A percentile compares a stretch with the other conserved stretches of the same genome.
Conservation (phyloP, 2,329 filamentous ascomycete species). For the Talaromyces sp. region DNA sequence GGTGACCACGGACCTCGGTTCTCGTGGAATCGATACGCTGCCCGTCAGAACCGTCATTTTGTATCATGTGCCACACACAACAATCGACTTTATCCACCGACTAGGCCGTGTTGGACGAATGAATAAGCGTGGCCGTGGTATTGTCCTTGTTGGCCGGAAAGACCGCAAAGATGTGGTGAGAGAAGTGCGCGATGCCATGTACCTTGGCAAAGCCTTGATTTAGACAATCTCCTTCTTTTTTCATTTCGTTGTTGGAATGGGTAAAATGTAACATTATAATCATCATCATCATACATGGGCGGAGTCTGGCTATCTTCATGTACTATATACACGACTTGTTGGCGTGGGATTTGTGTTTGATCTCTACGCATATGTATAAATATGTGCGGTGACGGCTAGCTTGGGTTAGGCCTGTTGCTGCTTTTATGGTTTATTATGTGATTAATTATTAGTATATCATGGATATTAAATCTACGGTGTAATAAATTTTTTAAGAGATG, state of each 20-base stretch:
- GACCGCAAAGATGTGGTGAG: conserved; percentile 86
- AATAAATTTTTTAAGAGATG: background rate
- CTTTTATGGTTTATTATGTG: background rate
- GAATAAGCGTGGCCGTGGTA: conserved; percentile 81
- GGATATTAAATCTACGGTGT: background rate
- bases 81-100: conserved; percentile 96
- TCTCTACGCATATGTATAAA: background rate
- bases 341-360: background rate
- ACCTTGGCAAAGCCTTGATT: conserved; percentile 72
- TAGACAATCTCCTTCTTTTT: conserved; percentile 32
- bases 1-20: conserved; percentile 89
- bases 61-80: conserved; percentile 96
- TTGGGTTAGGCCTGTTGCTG: background rate
- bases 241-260: background rate
- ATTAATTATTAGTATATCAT: background rate
- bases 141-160: conserved; percentile 84
- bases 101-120: conserved; percentile 88
- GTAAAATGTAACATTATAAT: background rate
- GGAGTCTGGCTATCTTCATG: conserved; percentile 3
- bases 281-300: conserved; percentile 1
- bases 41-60: conserved; percentile 87
- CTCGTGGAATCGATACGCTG: conserved; percentile 88
- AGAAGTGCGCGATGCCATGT: conserved; percentile 89
- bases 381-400: background rate
- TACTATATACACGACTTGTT: background rate